phyloP scores from a whole-genome alignment of 1,284 basidiomycete genomes.

The Apiotrichum montevideense region DNA sequence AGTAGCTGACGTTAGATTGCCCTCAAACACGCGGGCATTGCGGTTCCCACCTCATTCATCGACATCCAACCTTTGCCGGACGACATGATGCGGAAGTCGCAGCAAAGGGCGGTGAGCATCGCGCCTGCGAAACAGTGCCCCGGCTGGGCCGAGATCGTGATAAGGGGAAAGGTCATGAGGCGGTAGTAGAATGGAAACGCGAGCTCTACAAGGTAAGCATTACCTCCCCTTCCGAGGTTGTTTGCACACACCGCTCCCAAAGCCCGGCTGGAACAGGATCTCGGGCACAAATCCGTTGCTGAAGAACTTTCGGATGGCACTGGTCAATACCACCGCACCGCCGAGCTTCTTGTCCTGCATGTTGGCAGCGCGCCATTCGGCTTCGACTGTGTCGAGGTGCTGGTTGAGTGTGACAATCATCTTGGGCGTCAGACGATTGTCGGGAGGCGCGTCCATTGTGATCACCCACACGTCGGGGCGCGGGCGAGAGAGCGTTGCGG shows the following conservation, averaged over 20 bases:
- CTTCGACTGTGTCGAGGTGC: conserved; percentile 70
- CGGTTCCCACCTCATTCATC: conserved; percentile 77
- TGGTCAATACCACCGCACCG: conserved; percentile 70
- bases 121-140: conserved; percentile 83
- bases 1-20: conserved; percentile 48
- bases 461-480: conserved; percentile 34
- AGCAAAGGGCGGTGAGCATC: conserved; percentile 69
- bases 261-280: conserved; percentile 59
- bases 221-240: background rate
- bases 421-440: conserved; percentile 42
- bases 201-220: conserved; percentile 26
- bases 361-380: conserved; percentile 58
- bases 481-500: conserved; percentile 24
- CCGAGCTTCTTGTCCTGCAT: conserved; percentile 28
- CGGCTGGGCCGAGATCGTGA: conserved; percentile 77
- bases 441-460: conserved; percentile 41
- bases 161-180: conserved; percentile 47
- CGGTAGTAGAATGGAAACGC: conserved; percentile 38
- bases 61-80: conserved; percentile 73
- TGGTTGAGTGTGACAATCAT: conserved; percentile 30
- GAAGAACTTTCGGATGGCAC: conserved; percentile 77
- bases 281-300: conserved; percentile 76
- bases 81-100: conserved; percentile 87
- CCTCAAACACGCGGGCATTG: background rate
- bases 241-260: conserved; percentile 60